These are phyloP conservation scores for Isoetes engelmannii DNA, from an alignment of 83 land plant genomes.

Conservation along the genomic window DNA sequence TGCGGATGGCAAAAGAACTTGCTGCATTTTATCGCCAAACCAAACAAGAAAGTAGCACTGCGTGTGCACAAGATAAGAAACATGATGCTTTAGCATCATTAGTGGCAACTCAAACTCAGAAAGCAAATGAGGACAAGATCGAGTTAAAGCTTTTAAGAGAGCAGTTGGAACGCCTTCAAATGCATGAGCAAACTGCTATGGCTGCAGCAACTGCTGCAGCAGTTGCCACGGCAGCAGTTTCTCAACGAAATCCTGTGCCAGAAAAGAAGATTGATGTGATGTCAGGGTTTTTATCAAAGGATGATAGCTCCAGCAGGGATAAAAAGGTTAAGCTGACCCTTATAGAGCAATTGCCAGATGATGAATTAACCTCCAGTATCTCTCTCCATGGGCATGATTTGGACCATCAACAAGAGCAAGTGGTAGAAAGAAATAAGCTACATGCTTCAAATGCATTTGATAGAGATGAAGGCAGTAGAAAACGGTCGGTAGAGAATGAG, in stretches of 20 bases:
- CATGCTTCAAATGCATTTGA: too few species aligned
- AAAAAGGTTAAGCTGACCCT: too few species aligned
- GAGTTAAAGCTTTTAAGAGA: conserved; percentile 22
- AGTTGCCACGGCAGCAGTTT: conserved; percentile 9
- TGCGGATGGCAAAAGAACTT: conserved; percentile 36
- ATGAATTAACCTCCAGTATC: too few species aligned
- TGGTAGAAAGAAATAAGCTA: too few species aligned
- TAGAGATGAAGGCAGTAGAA: too few species aligned
- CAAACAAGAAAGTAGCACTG: conserved; percentile 1
- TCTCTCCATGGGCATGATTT: too few species aligned
- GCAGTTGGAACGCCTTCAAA: conserved; percentile 23
- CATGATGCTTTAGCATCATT: conserved; percentile 13
- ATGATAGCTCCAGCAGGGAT: neutral
- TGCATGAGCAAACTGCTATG: conserved; percentile 19
- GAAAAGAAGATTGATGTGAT: neutral
- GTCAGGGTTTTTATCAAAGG: too few species aligned
- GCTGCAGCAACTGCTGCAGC: conserved; percentile 17
- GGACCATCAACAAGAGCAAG: too few species aligned
- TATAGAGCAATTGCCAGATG: too few species aligned
- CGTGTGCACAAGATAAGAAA: neutral
- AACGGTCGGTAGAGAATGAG: too few species aligned
- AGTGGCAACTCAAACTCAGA: conserved; percentile 18
- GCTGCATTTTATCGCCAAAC: conserved; percentile 21
- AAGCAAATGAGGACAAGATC: conserved; percentile 19
- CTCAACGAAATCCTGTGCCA: neutral